These are phyloP conservation scores for Saksenaea vasiformis DNA, from an alignment of 371 early-diverging fungal genomes.

Conservation along the genomic window DNA sequence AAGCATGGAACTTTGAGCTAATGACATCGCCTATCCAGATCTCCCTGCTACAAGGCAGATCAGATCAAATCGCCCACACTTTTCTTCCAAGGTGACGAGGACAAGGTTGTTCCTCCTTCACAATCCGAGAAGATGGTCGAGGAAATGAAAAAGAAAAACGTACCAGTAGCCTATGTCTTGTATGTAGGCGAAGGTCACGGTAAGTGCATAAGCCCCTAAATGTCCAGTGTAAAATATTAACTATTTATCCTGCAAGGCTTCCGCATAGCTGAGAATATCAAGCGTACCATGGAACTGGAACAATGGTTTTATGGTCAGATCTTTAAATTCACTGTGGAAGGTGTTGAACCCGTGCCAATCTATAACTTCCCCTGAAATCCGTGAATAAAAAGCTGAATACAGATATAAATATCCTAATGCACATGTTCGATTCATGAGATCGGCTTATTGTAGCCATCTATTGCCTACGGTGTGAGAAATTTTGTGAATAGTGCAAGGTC, in stretches of 20 bases:
- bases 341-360: conserved; percentile 44
- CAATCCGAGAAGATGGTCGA: conserved; percentile 76
- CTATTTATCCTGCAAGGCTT: conserved; percentile 24
- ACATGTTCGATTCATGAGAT: too few species aligned
- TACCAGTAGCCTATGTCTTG: conserved; percentile 67
- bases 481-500: too few species aligned
- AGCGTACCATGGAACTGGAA: conserved; percentile 50
- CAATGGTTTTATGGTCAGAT: conserved; percentile 58
- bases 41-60: conserved; percentile 61
- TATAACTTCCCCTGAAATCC: too few species aligned
- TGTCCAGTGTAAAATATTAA: not conserved
- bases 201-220: conserved; percentile 1
- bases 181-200: conserved; percentile 79
- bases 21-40: conserved; percentile 18
- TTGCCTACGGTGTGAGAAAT: too few species aligned
- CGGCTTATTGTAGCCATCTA: too few species aligned
- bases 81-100: conserved; percentile 78
- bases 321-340: conserved; percentile 49
- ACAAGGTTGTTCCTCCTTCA: conserved; percentile 77
- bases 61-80: conserved; percentile 67
- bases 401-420: too few species aligned
- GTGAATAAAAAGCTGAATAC: too few species aligned
- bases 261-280: conserved; percentile 50
- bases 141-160: conserved; percentile 58
- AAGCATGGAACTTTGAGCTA: not conserved